Base-by-base conservation (phyloP, 2,329 filamentous ascomycete genomes). In the Microdochium bolleyi region DNA sequence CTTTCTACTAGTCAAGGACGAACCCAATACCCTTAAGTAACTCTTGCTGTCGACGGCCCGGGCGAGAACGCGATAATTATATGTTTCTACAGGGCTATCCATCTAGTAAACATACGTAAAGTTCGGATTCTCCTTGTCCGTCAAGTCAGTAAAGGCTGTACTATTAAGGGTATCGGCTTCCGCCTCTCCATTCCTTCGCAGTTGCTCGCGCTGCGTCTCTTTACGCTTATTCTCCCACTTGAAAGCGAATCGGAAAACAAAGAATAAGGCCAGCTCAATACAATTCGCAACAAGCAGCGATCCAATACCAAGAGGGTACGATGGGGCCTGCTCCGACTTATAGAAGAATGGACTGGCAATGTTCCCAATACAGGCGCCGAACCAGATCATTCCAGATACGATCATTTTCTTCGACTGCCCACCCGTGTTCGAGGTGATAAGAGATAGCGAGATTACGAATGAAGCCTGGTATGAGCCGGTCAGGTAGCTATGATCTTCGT, bases 321-420 rank as follows among this genome's bases (percentile, higher is more conserved):
- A 63, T 3, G 70, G 72, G 2, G 72, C 70, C 56, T 85, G 79
- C n/a, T 71, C 60, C 0, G 73, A 66, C 50, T 76, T 76, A 64
- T 83, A 85, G 67, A 85, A 84, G 64, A 84, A 84, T 0, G 83
- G 83, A 0, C 81, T 78, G 3, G 73, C 75, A 44, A 85, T 82
- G 59, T 85, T 84, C 4, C 81, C 82, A 1, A 77, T 73, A 58
- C 80, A 83, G 53, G 79, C 79, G 0, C 79, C 80, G 10, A 84
- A 69, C 67, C 82, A 84, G 2, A 83, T 70, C 53, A 82, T 75
- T 1, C 78, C 80, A 22, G 82, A 83, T n/a, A 80, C 81, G 24
- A 84, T 77, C 48, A 84, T 80, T 61, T 85, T 83, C 62, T 84
- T 84, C 1, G 80, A 82, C 56, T 83, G 79, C 0, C 80, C 80